A percentile compares a stretch with the other conserved stretches of the same genome.
These are phyloP conservation scores for Allium sativum DNA, from an alignment of 106 monocot genomes.

Conservation along the genomic window DNA sequence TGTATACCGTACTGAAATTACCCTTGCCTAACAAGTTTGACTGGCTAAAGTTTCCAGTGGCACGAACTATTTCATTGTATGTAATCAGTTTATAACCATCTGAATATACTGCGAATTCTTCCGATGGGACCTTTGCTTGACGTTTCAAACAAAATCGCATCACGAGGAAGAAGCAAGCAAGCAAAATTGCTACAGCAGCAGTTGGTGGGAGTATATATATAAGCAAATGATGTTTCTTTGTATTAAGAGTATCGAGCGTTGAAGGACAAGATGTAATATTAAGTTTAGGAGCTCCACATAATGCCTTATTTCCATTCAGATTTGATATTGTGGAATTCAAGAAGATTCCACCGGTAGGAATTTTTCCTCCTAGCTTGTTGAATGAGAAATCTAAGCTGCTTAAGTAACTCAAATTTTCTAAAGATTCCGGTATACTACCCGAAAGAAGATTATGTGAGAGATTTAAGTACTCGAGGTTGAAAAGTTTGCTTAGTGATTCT, in stretches of 20 bases:
- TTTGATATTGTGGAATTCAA: slow-evolving; percentile 2
- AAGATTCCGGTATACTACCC: slow-evolving; percentile 12
- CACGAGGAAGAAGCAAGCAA: neutral
- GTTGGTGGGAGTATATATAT: slow-evolving; percentile 2
- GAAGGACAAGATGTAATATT: slow-evolving; percentile 1
- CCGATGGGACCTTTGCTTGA: neutral
- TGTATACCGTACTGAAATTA: slow-evolving; percentile 8
- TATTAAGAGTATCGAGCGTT: neutral
- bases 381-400: slow-evolving; percentile 13
- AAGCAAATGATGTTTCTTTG: neutral
- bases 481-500: slow-evolving; percentile 5
- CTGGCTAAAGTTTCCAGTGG: slow-evolving; percentile 17
- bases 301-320: slow-evolving; percentile 12
- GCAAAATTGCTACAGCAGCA: neutral
- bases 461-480: slow-evolving; percentile 3
- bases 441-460: slow-evolving; percentile 10
- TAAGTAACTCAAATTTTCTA: slow-evolving; percentile 3
- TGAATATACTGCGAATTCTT: neutral
- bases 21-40: slow-evolving; percentile 14
- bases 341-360: slow-evolving; percentile 13
- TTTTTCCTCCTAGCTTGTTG: slow-evolving; percentile 15
- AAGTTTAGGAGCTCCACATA: slow-evolving; percentile 12
- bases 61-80: slow-evolving; percentile 17
- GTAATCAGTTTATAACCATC: slow-evolving; percentile 5
- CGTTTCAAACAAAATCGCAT: neutral